A percentile compares a stretch with the other conserved stretches of the same genome.
phyloP scores from a whole-genome alignment of 495 filamentous ascomycete genomes.

The Physcia stellaris region DNA sequence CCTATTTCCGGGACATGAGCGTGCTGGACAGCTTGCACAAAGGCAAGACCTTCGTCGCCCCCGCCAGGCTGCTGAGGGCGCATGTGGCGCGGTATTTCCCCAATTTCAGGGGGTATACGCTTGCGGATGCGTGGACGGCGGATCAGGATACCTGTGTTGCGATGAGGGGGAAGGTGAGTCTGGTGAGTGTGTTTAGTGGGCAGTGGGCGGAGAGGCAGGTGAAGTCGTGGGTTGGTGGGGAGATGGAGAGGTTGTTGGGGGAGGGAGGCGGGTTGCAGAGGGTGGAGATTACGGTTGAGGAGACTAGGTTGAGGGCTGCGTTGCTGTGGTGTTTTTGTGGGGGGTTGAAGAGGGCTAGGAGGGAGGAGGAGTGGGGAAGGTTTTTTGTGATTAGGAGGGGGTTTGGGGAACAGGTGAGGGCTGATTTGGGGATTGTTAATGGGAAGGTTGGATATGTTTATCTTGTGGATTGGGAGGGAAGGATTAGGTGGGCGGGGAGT shows the following conservation, averaged over 20 bases:
- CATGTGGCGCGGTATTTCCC: constrained; percentile 82
- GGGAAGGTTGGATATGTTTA: constrained; percentile 89
- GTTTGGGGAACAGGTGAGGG: constrained; percentile 55
- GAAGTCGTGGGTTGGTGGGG: constrained; percentile 48
- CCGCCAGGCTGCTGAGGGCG: constrained; percentile 56
- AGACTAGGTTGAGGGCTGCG: constrained; percentile 60
- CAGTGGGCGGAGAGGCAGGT: constrained; percentile 76
- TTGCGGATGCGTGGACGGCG: constrained; percentile 31
- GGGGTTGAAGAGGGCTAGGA: constrained; percentile 40
- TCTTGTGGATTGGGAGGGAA: constrained; percentile 72
- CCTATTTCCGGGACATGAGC: constrained; percentile 88
- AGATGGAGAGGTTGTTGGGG: constrained; percentile 27
- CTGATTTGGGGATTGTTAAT: constrained; percentile 72
- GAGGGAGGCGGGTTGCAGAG: constrained; percentile 38
- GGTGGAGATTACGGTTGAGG: constrained; percentile 77
- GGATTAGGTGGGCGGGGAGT: constrained; percentile 90
- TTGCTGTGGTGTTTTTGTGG: constrained; percentile 58
- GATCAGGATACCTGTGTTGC: constrained; percentile 54
- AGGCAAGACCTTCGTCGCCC: constrained; percentile 80
- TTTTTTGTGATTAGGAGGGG: constrained; percentile 81
- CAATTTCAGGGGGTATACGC: constrained; percentile 69
- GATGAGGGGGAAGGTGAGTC: constrained; percentile 53
- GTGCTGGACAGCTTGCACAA: constrained; percentile 66
- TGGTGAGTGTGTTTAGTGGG: constrained; percentile 70
- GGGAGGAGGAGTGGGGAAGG: constrained; percentile 45